Percentiles rank a stretch among this genome's conserved stretches.
These are phyloP conservation scores for Wallacemonas sp. DNA, from an alignment of 208 protist genomes.

Conservation along the genomic window DNA sequence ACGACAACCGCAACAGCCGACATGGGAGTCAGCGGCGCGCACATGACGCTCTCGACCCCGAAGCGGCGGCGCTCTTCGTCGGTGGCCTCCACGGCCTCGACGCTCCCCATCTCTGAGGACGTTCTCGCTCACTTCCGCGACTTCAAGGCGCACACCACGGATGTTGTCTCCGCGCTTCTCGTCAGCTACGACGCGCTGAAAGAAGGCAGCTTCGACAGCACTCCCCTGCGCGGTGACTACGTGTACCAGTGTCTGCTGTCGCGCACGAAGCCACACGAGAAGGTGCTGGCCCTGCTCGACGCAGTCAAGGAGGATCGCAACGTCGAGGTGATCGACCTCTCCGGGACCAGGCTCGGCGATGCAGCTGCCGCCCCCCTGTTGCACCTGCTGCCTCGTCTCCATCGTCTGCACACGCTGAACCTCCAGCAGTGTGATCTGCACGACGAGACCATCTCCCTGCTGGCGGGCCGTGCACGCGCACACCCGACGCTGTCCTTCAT, in stretches of 20 bases:
- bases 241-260: slow-evolving; percentile 48
- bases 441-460: slow-evolving; percentile 30
- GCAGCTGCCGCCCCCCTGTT: slow-evolving; percentile 35
- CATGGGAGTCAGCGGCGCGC: too few species aligned
- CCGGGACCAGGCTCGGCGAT: slow-evolving; percentile 42
- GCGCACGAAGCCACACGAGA: slow-evolving; percentile 42
- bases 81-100: background rate
- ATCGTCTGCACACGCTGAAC: slow-evolving; percentile 53
- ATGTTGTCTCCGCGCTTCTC: slow-evolving; percentile 27
- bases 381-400: slow-evolving; percentile 48
- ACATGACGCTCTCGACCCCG: too few species aligned
- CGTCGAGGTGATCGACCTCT: slow-evolving; percentile 30
- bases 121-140: slow-evolving; percentile 16
- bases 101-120: background rate
- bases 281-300: slow-evolving; percentile 34
- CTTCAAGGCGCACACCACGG: slow-evolving; percentile 39
- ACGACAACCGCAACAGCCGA: too few species aligned
- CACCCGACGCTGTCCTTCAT: slow-evolving; percentile 54
- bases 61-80: background rate
- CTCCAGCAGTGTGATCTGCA: slow-evolving; percentile 56
- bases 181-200: slow-evolving; percentile 37
- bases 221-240: slow-evolving; percentile 61
- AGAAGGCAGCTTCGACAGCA: slow-evolving; percentile 19
- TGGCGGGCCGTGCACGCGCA: slow-evolving; percentile 25
- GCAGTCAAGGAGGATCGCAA: slow-evolving; percentile 13